These are phyloP conservation scores for Puccinia polysora DNA, from an alignment of 1,284 basidiomycete species.

Conservation along the genomic window DNA sequence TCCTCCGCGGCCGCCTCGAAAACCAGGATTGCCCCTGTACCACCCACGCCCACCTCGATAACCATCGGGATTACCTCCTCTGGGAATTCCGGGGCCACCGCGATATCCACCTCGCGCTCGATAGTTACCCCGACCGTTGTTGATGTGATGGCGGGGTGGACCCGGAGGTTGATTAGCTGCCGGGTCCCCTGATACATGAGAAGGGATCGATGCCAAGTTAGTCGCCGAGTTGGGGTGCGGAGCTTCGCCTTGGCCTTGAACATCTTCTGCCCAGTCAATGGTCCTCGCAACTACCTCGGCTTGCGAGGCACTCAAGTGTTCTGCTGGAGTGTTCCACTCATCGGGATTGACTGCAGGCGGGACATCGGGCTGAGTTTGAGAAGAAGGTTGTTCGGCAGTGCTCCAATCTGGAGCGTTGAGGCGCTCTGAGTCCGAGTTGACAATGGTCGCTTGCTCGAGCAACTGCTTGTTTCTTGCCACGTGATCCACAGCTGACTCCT, in stretches of 20 bases:
- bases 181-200: slow-evolving; percentile 1
- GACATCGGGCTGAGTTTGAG: not conserved
- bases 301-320: slow-evolving; percentile 22
- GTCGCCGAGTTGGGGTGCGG: not conserved
- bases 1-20: slow-evolving; percentile 28
- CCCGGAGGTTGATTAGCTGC: slow-evolving; percentile 1
- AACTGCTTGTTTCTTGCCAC: slow-evolving; percentile 36
- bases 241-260: slow-evolving; percentile 20
- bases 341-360: not conserved
- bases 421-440: not conserved
- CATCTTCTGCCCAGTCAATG: slow-evolving; percentile 43
- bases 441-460: slow-evolving; percentile 35
- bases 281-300: slow-evolving; percentile 35
- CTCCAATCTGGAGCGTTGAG: slow-evolving; percentile 1
- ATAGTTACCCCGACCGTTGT: slow-evolving; percentile 26
- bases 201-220: slow-evolving; percentile 5
- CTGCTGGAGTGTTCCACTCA: slow-evolving; percentile 25
- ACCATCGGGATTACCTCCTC: slow-evolving; percentile 19
- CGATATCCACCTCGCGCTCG: slow-evolving; percentile 36
- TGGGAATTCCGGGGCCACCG: slow-evolving; percentile 26
- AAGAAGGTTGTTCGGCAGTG: slow-evolving; percentile 3
- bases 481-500: slow-evolving; percentile 23
- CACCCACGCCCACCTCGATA: slow-evolving; percentile 35
- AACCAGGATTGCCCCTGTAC: slow-evolving; percentile 28
- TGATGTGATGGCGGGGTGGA: slow-evolving; percentile 27